Base-by-base conservation (phyloP, 148 eudicot species). In the Heliamphora exappendiculata region DNA sequence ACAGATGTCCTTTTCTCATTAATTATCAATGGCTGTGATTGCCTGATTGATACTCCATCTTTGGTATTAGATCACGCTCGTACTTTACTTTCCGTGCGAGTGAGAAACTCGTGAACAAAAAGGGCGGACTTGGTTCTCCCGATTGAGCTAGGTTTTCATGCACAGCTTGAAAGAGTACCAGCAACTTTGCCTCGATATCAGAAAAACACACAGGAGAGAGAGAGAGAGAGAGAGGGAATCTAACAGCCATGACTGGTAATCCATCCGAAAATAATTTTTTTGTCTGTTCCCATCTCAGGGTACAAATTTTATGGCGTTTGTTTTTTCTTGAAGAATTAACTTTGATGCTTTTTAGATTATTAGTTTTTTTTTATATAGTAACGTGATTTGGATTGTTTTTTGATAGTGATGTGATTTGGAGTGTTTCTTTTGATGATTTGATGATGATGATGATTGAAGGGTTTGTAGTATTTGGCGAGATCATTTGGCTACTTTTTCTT, bases 231-330 rank as follows among this genome's bases (percentile, higher is more conserved):
- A 22, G 50, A 44, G 44, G 51, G 10, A 60, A 77, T 67, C 51
- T 31, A 76, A 19, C 78, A 79, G 42, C 80, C 77, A 85, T 85
- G 90, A 74, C 90, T 81, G 86, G 88, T 87, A 85, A 67, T 78
- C 57, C 36, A 7, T 59, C 26, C 33, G 44, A 53, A 28, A 34
- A 34, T 28, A 3, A 8, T 67, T 24, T 54, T 33, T 24, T 13
- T 60, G 31, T 2, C 47, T 11, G 5, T 33, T 24, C 14, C 10
- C 34, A 39, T 41, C 3, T 17, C 5, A 8, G 26, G 11, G 39
- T 41, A 13, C 22, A 7, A 53, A 49, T 50, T 9, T 13, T 17
- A 49, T 33, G 33, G 34, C 2, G 16, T 53, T 34, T 41, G 16
- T 7, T 33, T 75, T 5, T 31, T n/a, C 6, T 34, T 7, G 37